phyloP scores from a whole-genome alignment of 2,329 filamentous ascomycete species.

The Rhinocladiella similis region DNA sequence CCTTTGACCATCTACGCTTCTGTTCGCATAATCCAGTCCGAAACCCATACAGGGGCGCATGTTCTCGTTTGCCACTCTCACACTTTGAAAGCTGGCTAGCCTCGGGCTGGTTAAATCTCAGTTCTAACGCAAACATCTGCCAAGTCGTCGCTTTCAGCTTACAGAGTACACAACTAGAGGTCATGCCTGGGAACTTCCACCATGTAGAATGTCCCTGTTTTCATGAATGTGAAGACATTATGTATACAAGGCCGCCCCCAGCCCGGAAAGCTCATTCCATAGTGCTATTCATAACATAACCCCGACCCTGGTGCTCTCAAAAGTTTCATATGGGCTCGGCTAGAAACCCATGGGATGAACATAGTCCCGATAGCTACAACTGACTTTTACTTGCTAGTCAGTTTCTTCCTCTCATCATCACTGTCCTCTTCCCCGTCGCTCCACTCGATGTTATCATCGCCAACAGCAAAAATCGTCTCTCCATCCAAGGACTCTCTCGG shows the following conservation, averaged over 20 bases:
- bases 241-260: not conserved
- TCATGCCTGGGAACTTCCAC: too few relatives aligned
- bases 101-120: too few relatives aligned
- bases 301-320: not conserved
- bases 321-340: not conserved
- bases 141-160: too few relatives aligned
- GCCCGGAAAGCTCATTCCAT: not conserved
- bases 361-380: not conserved
- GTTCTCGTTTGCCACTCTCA: too few relatives aligned
- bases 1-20: too few relatives aligned
- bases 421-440: slow-evolving; percentile 67
- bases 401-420: slow-evolving; percentile 53
- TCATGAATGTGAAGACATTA: not conserved
- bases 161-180: too few relatives aligned
- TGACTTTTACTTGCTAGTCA: slow-evolving; percentile 46
- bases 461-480: slow-evolving; percentile 94
- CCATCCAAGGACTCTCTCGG: slow-evolving; percentile 71
- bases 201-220: not conserved
- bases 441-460: slow-evolving; percentile 81
- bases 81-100: too few relatives aligned
- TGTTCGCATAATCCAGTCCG: too few relatives aligned
- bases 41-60: too few relatives aligned
- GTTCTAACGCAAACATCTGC: too few relatives aligned
- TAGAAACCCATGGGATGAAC: not conserved
- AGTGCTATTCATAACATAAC: slow-evolving; percentile 7